Conservation (phyloP, 768 basidiomycete genomes). For the Galerina marginata region DNA sequence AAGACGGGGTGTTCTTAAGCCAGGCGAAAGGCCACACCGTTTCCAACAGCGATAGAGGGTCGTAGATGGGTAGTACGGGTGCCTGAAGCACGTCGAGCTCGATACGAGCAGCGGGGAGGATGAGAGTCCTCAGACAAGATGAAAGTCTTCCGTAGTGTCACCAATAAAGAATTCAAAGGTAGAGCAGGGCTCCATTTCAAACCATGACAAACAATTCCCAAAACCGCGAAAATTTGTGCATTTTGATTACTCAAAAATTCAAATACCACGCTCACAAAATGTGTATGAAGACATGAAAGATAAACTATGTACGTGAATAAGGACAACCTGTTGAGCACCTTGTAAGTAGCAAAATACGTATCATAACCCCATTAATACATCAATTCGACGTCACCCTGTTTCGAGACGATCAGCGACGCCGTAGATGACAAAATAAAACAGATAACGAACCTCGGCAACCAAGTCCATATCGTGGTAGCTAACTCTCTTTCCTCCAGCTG, state of each 20-base stretch:
- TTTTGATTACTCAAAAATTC: no score
- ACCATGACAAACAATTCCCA: slow-evolving; percentile 38
- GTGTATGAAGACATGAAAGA: background rate
- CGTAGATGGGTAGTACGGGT: no score
- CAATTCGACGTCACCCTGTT: slow-evolving; percentile 66
- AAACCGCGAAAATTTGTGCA: background rate
- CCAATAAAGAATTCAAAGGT: background rate
- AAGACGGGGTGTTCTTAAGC: background rate
- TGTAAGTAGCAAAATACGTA: background rate
- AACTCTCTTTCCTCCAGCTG: slow-evolving; percentile 85
- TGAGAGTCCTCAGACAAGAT: background rate
- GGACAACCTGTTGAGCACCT: background rate
- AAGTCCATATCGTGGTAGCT: slow-evolving; percentile 97
- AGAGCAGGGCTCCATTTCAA: slow-evolving; percentile 30
- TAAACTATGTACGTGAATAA: slow-evolving; percentile 9
- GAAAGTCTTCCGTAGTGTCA: no score
- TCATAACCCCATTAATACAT: slow-evolving; percentile 41
- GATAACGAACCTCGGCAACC: slow-evolving; percentile 70
- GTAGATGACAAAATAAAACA: slow-evolving; percentile 13
- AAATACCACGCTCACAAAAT: no score
- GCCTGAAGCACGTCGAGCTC: no score
- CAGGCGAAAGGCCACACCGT: no score
- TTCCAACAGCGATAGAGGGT: no score
- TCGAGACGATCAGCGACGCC: slow-evolving; percentile 14
- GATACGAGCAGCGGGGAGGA: background rate